A percentile compares a stretch with the other conserved stretches of the same genome.
phyloP scores from a whole-genome alignment of 2,329 filamentous ascomycete species.

The Tolypocladium capitatum region DNA sequence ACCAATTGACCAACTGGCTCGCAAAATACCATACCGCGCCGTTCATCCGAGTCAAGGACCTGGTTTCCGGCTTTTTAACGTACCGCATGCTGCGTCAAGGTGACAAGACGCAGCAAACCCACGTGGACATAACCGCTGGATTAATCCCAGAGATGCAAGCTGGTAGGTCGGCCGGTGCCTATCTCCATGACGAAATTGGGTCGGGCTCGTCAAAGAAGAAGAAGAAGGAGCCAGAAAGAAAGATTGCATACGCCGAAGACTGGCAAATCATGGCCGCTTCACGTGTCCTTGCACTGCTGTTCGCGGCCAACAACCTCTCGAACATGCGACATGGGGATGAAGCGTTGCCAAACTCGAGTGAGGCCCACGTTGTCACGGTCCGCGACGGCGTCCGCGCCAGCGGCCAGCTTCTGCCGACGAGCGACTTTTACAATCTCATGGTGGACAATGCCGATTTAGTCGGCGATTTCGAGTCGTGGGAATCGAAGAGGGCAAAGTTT shows the following conservation, averaged over 20 bases:
- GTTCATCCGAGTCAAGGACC: constrained; percentile 62
- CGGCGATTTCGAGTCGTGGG: constrained; percentile 80
- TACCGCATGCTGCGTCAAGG: constrained; percentile 64
- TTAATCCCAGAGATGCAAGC: constrained; percentile 62
- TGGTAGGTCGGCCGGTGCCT: constrained; percentile 47
- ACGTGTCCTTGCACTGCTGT: constrained; percentile 66
- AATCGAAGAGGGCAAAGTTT: constrained; percentile 59
- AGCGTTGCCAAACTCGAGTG: constrained; percentile 5
- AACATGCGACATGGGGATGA: constrained; percentile 22
- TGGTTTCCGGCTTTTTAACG: constrained; percentile 66
- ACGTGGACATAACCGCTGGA: constrained; percentile 48
- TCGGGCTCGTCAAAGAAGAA: constrained; percentile 40
- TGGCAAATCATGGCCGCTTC: constrained; percentile 81
- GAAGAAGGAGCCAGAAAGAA: constrained; percentile 39
- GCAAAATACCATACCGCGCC: constrained; percentile 53
- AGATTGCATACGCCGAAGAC: constrained; percentile 60
- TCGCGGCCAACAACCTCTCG: constrained; percentile 60
- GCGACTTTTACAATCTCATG: constrained; percentile 76
- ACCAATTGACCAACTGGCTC: constrained; percentile 67
- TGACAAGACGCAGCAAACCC: constrained; percentile 48
- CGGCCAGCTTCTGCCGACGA: constrained; percentile 63
- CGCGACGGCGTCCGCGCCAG: constrained; percentile 19
- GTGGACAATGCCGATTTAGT: constrained; percentile 79
- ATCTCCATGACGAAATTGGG: constrained; percentile 66
- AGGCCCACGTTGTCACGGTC: constrained; percentile 11